Base-by-base conservation (phyloP, 2,329 filamentous ascomycete genomes). In the Biscogniauxia mediterranea region DNA sequence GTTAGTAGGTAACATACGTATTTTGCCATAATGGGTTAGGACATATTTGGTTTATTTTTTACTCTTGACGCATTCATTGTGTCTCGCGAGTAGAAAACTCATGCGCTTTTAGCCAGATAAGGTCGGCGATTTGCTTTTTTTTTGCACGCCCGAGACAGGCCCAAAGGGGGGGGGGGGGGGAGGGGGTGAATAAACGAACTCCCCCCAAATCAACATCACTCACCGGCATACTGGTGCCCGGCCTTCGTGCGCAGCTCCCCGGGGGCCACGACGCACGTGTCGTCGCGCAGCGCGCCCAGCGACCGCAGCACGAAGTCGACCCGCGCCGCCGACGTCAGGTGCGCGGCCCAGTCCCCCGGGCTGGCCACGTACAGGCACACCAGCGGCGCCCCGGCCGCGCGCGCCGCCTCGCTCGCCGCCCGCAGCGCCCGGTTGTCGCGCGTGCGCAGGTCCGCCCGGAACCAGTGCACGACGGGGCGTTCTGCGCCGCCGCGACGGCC, bases 401-500 rank as follows among this genome's bases (percentile, higher is more conserved):
- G 87, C 1, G 92, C 91, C 55, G 83, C 81, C 60, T 86, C 77
- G 59, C 84, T 87, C 0, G 93, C 93, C 63, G 87, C 75, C 38
- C 84, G 82, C 23, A 97, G 75, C 0, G 85, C 85, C 8, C 84
- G 89, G 73, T 96, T 97, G 73, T 97, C 93, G 0, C 77, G 75
- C 1, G 84, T 81, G 2, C 93, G 84, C 56, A 96, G 76, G 73
- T 97, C 93, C 70, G 85, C 87, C 76, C 95, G 96, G 80, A 94
- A 97, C 93, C 93, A 97, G 76, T 96, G 91, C 0, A 96, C 85
- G 0, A 96, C 89, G 0, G 88, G 0, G 88, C 85, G 25, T 85
- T 78, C 28, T 84, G 84, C 0, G 82, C 77, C 1, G 77, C 64
- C 13, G 90, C 81, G 1, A 76, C 73, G 0, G 76, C 68, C 2